Base-by-base conservation (phyloP, 2,329 filamentous ascomycete species). In the Aspergillus sp. region DNA sequence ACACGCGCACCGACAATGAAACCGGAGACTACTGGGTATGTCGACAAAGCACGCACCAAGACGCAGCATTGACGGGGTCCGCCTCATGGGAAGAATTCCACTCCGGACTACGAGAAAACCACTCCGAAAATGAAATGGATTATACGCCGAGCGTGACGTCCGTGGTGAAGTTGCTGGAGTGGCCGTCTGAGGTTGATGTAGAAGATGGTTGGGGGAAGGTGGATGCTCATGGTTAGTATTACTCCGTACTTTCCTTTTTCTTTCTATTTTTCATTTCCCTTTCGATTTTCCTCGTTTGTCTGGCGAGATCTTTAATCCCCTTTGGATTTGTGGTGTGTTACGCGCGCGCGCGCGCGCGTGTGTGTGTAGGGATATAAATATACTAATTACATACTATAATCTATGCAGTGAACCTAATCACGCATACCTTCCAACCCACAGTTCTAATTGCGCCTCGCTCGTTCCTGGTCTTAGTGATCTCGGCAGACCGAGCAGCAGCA, bases 81-180 rank as follows among this genome's bases (percentile, higher is more conserved):
- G 78, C 76, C 5, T 71, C 70, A 5, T 79, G 73, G 68, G 55
- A 65, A 2, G 78, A 80, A 60, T 79, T 79, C 51, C 67, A 74
- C 57, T 63, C 62, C 13, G 74, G 76, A 0, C 57, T 80, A 47
- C 70, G 74, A 30, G 67, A 73, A 9, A 63, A 77, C 17, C 78
- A 79, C 65, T 74, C 75, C 6, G 67, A 72, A 59, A 72, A 79
- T 64, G 78, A 79, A 61, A 70, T 71, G 71, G 73, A 72, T 32
- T 80, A 79, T 64, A 79, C 76, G 30, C 76, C 76, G 5, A 77
- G 69, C 48, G 70, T 78, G 8, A 69, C 65, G 2, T 53, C 65
- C 4, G 68, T 76, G 10, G 69, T 74, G 54, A 59, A 59, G 28
- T 49, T 77, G 30, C 28, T 75, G 49, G 60, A 71, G 19, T 77